These are phyloP conservation scores for Citropsis articulata DNA, from an alignment of 345 rosid genomes.

Conservation along the genomic window DNA sequence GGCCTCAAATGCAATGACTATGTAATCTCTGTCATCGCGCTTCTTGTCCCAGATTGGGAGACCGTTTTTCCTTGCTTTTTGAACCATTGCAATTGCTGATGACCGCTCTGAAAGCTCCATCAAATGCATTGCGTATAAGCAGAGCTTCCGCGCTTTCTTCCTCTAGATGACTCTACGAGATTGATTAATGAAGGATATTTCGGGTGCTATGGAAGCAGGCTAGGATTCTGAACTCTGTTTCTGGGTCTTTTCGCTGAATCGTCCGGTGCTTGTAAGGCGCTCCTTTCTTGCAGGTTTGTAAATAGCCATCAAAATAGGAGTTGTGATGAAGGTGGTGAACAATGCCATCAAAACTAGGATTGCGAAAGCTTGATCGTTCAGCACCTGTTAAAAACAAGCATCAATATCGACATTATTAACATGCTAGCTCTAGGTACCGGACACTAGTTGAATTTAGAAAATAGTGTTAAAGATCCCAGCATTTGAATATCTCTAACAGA, in stretches of 20 bases:
- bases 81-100: conserved; percentile 75
- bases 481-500: too few species aligned
- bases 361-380: conserved; percentile 64
- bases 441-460: neutral
- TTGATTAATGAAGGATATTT: conserved; percentile 62
- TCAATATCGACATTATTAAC: neutral
- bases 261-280: conserved; percentile 49
- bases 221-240: conserved; percentile 54
- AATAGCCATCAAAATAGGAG: conserved; percentile 49
- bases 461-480: too few species aligned
- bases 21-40: conserved; percentile 37
- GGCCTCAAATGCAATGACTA: conserved; percentile 66
- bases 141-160: conserved; percentile 48
- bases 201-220: conserved; percentile 64
- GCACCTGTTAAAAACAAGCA: conserved; percentile 31
- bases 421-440: neutral
- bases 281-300: conserved; percentile 57
- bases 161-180: conserved; percentile 65
- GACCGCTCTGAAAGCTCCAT: conserved; percentile 82
- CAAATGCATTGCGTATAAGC: conserved; percentile 67
- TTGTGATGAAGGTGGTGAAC: conserved; percentile 69
- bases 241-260: conserved; percentile 46
- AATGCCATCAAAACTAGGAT: conserved; percentile 62
- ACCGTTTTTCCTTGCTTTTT: conserved; percentile 66
- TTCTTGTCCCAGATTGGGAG: conserved; percentile 69